phyloP scores from a whole-genome alignment of 225 moss, liverwort and hornwort species.

The Polytrichum commune region DNA sequence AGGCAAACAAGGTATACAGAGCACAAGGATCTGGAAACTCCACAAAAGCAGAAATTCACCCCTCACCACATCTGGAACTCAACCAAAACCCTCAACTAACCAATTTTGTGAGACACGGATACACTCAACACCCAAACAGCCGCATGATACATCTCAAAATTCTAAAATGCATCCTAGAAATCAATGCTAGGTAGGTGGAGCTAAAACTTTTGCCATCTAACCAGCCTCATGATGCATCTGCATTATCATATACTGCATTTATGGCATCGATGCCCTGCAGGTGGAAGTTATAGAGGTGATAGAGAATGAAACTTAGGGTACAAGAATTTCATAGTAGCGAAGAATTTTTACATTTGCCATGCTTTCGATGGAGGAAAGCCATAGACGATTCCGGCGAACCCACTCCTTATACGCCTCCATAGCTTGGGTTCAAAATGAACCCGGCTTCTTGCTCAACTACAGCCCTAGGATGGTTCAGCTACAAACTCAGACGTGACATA shows the following conservation, averaged over 20 bases:
- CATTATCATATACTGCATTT: too few species aligned
- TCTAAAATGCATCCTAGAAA: too few species aligned
- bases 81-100: neutral
- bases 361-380: conserved; percentile 90
- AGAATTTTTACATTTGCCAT: conserved; percentile 63
- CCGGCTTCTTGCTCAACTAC: neutral
- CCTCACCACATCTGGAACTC: neutral
- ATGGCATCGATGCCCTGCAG: too few species aligned
- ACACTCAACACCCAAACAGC: neutral
- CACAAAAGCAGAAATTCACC: too few species aligned
- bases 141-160: too few species aligned
- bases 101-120: conserved; percentile 1
- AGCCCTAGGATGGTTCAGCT: neutral
- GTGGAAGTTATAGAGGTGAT: too few species aligned
- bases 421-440: too few species aligned
- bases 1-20: neutral
- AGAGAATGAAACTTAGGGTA: too few species aligned
- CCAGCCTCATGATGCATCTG: too few species aligned
- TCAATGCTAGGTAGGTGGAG: too few species aligned
- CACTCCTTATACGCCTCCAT: conserved; percentile 94
- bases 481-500: neutral
- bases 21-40: too few species aligned
- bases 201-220: too few species aligned
- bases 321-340: neutral
- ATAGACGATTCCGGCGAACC: conserved; percentile 88